Evolutionary conservation across 345 rosid species (phyloP), one percentile per base, ranked within the genome.

Genomic region (Eucalyptus caleyi): DNA sequence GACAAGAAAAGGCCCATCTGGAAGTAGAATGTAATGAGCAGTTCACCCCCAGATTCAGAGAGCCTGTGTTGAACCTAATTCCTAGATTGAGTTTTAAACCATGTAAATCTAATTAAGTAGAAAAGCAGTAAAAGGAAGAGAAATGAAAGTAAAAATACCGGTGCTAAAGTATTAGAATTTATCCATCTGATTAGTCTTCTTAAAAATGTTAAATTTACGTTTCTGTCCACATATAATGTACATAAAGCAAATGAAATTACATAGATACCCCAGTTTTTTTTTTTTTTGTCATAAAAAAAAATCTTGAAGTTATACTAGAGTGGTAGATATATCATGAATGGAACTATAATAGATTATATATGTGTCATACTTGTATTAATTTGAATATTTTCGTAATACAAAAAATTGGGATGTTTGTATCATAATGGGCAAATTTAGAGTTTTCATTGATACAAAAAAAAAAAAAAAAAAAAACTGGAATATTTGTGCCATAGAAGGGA

Each of bases 301-400:
- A 56, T 0, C 13, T 24, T 2, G 30, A 56, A 24, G 12, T 24
- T 56, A 24, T 56, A 24, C 12, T 24, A 56, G 62, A 0, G 6
- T 56, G 62, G 30, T 11, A 24, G 62, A 56, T 56, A 56, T 56
- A 56, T 56, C 11, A 56, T 56, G 30, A 26, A 56, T 56, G 62
- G 14, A 56, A 24, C 6, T 2, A 2, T 56, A 10, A 56, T 56
- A 56, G 14, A 56, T 24, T 12, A 56, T 56, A 56, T 56, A 56
- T 56, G 2, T 56, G 6, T 4, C 24, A 9, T 9, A 0, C 0
- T 0, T 56, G 6, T 56, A 1, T 56, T 4, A 24, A 23, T 56
- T 56, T 24, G 6, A 23, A 11, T 56, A 45, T 2, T 56, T 56
- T 56, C 2, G 0, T 56, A 11, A 24, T 24, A 24, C 27, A 56